phyloP scores from a whole-genome alignment of 805 yeast species.

The Candida ovalis region DNA sequence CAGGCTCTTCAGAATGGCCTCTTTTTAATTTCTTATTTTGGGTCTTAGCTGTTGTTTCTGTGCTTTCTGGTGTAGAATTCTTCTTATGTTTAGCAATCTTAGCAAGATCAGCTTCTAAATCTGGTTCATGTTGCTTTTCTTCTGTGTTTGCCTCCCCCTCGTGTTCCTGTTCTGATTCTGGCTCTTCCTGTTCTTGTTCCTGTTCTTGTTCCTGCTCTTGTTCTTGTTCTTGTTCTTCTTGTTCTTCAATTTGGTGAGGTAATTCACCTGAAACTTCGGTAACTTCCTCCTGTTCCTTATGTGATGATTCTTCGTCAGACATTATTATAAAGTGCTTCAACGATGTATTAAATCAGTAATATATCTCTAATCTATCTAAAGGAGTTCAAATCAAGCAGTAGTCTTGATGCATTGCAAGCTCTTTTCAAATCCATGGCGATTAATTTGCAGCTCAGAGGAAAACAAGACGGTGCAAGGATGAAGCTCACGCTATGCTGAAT shows the following conservation, averaged over 20 bases:
- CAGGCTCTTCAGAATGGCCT: conserved; percentile 5
- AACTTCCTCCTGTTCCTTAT: neutral
- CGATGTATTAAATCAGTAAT: too few relatives aligned
- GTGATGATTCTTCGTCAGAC: neutral
- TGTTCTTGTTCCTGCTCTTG: conserved; percentile 4
- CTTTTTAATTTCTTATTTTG: conserved; percentile 14
- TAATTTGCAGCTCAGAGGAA: too few relatives aligned
- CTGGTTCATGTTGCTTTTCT: conserved; percentile 5
- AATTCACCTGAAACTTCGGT: neutral
- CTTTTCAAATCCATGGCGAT: too few relatives aligned
- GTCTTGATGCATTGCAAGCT: too few relatives aligned
- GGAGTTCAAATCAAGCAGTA: too few relatives aligned
- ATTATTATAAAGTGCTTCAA: too few relatives aligned
- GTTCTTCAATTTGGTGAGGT: neutral
- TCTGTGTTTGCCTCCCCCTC: conserved; percentile 4
- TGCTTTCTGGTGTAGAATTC: neutral
- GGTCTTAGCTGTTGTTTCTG: conserved; percentile 1
- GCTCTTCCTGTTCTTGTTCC: neutral
- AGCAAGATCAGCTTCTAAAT: conserved; percentile 8
- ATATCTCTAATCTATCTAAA: too few relatives aligned
- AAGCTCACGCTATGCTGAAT: too few relatives aligned
- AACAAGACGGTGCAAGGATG: too few relatives aligned
- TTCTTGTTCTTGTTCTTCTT: neutral
- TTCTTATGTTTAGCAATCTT: conserved; percentile 6
- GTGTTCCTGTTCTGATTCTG: conserved; percentile 1